Evolutionary conservation across 352 stramenopile species (phyloP), one percentile per base, ranked within the genome.

Genomic region (Phytophthora pini): DNA sequence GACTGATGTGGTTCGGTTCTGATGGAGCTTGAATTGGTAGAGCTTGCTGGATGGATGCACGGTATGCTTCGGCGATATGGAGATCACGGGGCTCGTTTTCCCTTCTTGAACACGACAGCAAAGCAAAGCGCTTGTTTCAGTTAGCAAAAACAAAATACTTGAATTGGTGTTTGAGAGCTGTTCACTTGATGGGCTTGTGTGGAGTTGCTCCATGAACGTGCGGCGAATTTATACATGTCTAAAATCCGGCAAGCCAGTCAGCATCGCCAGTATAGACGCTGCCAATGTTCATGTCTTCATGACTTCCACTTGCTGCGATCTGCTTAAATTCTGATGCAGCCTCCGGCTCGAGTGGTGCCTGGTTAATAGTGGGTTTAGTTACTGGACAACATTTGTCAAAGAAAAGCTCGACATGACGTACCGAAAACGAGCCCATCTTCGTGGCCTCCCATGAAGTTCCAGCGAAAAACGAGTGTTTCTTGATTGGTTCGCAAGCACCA

Each of bases 381-480:
- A 40, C 24, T 31, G 1, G 22, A 39, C 24, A 51, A 3, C 17
- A 57, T 31, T 4, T 1, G 41, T 26, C 47, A 39, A 38, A 50
- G 43, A 13, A 45, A 29, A 44, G 15, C 15, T 32, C 11, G 12
- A 29, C 40, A 34, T 10, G 20, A 80, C 80, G 27, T 76, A 95
- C 87, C 67, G 80, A 81, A 56, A 95, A 92, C 7, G 85, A 92
- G 55, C 84, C 85, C 27, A 80, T 81, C 62, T 93, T 93, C 3
- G 85, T 93, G 12, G 85, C 81, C 49, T 93, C 84, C 88, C 88
- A 96, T 27, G 84, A 84, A 2, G 85, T 92, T 38, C 85, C 85
- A 61, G 87, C 77, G 51, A 96, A 96, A 56, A 96, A 96, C 10
- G 84, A 48, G 51, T 95, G 87, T 39, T 85, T 87, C 61, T 93